Percentiles rank a stretch among this genome's conserved stretches.
Conservation (phyloP, 2,329 filamentous ascomycete species). For the Thelonectria rubi region DNA sequence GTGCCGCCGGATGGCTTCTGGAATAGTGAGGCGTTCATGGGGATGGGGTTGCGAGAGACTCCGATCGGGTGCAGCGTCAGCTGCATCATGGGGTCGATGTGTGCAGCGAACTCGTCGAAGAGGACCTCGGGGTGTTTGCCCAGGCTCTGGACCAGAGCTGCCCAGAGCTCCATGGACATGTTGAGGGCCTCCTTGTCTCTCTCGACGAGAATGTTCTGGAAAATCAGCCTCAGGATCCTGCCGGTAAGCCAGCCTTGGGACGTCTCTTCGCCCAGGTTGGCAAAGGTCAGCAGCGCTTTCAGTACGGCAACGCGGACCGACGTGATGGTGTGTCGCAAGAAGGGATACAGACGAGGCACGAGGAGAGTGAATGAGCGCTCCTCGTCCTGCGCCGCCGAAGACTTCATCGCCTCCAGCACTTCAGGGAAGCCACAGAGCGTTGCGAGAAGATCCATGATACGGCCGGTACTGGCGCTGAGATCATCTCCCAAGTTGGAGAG, state of each 20-base stretch:
- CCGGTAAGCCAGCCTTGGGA: slow-evolving; percentile 93
- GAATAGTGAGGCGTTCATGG: slow-evolving; percentile 90
- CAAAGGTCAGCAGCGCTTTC: slow-evolving; percentile 90
- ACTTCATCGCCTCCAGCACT: slow-evolving; percentile 93
- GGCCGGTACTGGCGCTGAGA: slow-evolving; percentile 94
- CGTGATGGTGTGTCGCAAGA: slow-evolving; percentile 95
- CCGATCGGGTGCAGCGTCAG: slow-evolving; percentile 91
- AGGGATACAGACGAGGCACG: slow-evolving; percentile 93
- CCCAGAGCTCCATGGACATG: slow-evolving; percentile 88
- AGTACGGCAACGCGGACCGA: slow-evolving; percentile 93
- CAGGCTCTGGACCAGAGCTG: slow-evolving; percentile 76
- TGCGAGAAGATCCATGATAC: slow-evolving; percentile 97
- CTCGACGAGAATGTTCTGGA: slow-evolving; percentile 95
- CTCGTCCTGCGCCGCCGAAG: slow-evolving; percentile 81
- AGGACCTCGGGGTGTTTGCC: slow-evolving; percentile 71
- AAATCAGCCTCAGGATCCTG: slow-evolving; percentile 85
- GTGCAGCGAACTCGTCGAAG: slow-evolving; percentile 75
- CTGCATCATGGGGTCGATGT: slow-evolving; percentile 83
- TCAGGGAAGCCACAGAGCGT: slow-evolving; percentile 95
- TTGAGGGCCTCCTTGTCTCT: slow-evolving; percentile 84
- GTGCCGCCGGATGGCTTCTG: slow-evolving; percentile 91
- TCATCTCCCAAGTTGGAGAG: slow-evolving; percentile 97
- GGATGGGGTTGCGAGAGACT: slow-evolving; percentile 86
- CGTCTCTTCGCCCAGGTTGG: slow-evolving; percentile 81
- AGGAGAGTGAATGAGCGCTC: slow-evolving; percentile 91